phyloP scores from a whole-genome alignment of 2,329 filamentous ascomycete species.

The Ophidiomyces ophidiicola region DNA sequence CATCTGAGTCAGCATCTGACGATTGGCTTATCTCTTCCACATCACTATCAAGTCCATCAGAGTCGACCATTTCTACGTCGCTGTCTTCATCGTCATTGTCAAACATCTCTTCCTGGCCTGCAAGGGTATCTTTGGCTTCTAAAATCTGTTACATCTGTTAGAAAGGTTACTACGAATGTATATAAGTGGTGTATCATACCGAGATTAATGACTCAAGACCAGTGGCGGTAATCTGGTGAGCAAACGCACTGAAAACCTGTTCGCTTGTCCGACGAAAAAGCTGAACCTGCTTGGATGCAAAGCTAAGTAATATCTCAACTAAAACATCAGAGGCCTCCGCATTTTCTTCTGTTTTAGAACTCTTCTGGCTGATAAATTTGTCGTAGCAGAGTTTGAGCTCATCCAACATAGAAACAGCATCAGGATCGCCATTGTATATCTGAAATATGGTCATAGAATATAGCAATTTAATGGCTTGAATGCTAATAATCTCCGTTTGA shows the following conservation, averaged over 20 bases:
- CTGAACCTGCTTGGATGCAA: conserved; percentile 72
- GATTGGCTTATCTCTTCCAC: conserved; percentile 30
- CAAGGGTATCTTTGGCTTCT: conserved; percentile 63
- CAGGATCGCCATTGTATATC: conserved; percentile 77
- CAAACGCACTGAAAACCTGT: conserved; percentile 77
- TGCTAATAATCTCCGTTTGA: conserved; percentile 32
- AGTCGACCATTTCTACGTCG: conserved; percentile 27
- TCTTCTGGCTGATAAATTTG: conserved; percentile 44
- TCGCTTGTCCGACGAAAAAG: conserved; percentile 77
- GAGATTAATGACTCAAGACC: conserved; percentile 53
- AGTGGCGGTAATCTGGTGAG: conserved; percentile 57
- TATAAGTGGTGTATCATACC: conserved; percentile 20
- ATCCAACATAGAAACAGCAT: conserved; percentile 68
- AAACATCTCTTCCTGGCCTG: conserved; percentile 79
- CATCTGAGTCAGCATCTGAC: conserved; percentile 53
- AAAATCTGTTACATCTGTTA: conserved; percentile 53
- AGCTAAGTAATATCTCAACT: conserved; percentile 79
- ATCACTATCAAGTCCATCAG: conserved; percentile 15
- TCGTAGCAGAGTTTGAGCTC: conserved; percentile 69
- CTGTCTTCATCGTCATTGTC: conserved; percentile 44
- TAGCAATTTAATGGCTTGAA: conserved; percentile 62
- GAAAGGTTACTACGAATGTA: conserved; percentile 2
- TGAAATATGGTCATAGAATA: conserved; percentile 78
- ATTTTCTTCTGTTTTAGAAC: conserved; percentile 41
- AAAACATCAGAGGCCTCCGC: conserved; percentile 52